Base-by-base conservation (phyloP, 331 rosid species). In the Phaseolus coccineus region DNA sequence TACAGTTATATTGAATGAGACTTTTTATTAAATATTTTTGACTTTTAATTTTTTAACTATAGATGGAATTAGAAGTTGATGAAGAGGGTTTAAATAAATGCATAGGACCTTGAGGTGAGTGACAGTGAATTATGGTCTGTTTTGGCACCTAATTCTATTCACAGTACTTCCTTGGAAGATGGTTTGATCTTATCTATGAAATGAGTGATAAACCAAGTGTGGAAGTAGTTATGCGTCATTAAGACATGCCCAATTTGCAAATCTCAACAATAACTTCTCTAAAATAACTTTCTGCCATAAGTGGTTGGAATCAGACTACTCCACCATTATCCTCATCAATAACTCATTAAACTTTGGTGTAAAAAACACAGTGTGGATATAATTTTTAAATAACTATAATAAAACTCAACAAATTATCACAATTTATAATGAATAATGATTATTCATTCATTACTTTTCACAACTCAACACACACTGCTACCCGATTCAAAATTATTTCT, bases 191-290 rank as follows among this genome's bases (percentile, higher is more conserved):
- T 40, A 58, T 75, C 42, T 2, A 16, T 16, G 12, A n/a, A 57
- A 16, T 8, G 8, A n/a, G 57, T 12, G 8, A 42, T 42, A 61
- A 47, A 77, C 64, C 47, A 50, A 65, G 46, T 11, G 2, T 12
- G 76, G 16, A 44, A 57, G 8, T 44, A 51, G 81, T 47, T 61
- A 69, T 58, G 73, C 64, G 76, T 48, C 80, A 78, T 77, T 14
- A 78, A 73, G 66, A 74, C 50, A 44, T 61, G 78, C 50, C 76
- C 78, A 77, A 50, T 44, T 52, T 57, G 62, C 68, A 73, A 78
- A 67, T 37, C 33, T 83, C 71, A 27, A 35, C 42, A 72, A 39
- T 59, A 68, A 13, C 55, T 7, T 27, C 30, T 40, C 68, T 58
- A 40, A 57, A 57, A 15, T 2, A 37, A 2, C 55, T 75, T 35